Percentiles rank a stretch among this genome's conserved stretches.
Conservation (phyloP, 176 grass and related monocot genomes). For the Calamus simplicifolius region DNA sequence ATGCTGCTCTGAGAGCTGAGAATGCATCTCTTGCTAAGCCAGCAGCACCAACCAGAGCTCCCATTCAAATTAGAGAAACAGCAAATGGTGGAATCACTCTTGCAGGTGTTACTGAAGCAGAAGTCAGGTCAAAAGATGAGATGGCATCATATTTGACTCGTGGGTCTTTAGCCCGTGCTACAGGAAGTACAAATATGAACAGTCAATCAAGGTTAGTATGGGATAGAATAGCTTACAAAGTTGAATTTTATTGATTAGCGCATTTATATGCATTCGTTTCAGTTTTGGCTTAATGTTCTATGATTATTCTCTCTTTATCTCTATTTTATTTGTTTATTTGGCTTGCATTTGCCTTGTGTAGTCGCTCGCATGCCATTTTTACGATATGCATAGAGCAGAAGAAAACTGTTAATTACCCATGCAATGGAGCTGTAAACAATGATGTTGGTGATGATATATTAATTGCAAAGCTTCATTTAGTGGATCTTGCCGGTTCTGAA, state of each 20-base stretch:
- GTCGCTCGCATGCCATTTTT: constrained; percentile 87
- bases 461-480: constrained; percentile 67
- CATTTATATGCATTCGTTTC: too few relatives aligned
- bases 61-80: constrained; percentile 96
- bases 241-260: too few relatives aligned
- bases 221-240: neutral
- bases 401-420: constrained; percentile 27
- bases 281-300: too few relatives aligned
- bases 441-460: constrained; percentile 51
- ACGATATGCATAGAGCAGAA: constrained; percentile 71
- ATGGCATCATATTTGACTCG: constrained; percentile 63
- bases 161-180: constrained; percentile 75
- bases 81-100: constrained; percentile 71
- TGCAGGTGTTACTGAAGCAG: constrained; percentile 81
- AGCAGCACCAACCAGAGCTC: constrained; percentile 38
- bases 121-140: constrained; percentile 90
- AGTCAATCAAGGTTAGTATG: constrained; percentile 42
- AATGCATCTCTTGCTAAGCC: constrained; percentile 32
- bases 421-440: constrained; percentile 15
- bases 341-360: constrained; percentile 15
- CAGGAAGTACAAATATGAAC: constrained; percentile 70
- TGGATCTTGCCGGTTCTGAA: constrained; percentile 89
- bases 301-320: too few relatives aligned
- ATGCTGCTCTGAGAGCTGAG: constrained; percentile 44
- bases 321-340: neutral